These are phyloP conservation scores for Phoenix roebelenii DNA, from an alignment of 176 grass and related monocot genomes.

Conservation along the genomic window DNA sequence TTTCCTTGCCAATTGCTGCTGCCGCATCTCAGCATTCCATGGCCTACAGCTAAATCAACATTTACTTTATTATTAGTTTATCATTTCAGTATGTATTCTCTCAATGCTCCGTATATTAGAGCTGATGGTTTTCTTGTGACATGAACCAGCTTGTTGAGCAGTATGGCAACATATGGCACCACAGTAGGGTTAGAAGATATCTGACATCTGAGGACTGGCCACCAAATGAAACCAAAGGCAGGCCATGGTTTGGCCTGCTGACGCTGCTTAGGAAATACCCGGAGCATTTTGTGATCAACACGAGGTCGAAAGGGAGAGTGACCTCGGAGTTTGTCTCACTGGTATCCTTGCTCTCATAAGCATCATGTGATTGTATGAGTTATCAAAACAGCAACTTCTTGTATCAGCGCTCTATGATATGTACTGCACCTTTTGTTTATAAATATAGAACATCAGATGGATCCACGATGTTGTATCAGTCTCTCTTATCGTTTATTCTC, in stretches of 20 bases:
- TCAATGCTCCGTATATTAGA: no score
- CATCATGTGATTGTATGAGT: not conserved
- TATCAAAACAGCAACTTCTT: no score
- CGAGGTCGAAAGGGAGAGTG: constrained; percentile 72
- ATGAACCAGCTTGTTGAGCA: constrained; percentile 64
- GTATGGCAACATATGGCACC: constrained; percentile 85
- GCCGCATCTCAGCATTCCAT: no score
- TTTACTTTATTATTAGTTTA: no score
- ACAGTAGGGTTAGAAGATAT: constrained; percentile 72
- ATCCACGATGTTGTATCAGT: no score
- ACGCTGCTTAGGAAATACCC: constrained; percentile 81
- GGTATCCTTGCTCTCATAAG: constrained; percentile 73
- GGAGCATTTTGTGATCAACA: constrained; percentile 92
- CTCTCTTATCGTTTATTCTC: no score
- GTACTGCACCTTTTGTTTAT: no score
- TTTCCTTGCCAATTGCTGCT: no score
- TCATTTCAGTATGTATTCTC: no score
- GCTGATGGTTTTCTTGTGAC: not conserved
- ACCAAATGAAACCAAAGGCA: constrained; percentile 52
- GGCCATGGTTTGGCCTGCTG: constrained; percentile 69
- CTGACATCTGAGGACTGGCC: constrained; percentile 69
- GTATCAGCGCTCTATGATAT: no score
- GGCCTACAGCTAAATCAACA: no score
- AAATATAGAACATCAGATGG: no score
- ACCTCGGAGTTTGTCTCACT: constrained; percentile 88